Conservation (phyloP, 2,329 filamentous ascomycete genomes). For the Fusarium tupiense region DNA sequence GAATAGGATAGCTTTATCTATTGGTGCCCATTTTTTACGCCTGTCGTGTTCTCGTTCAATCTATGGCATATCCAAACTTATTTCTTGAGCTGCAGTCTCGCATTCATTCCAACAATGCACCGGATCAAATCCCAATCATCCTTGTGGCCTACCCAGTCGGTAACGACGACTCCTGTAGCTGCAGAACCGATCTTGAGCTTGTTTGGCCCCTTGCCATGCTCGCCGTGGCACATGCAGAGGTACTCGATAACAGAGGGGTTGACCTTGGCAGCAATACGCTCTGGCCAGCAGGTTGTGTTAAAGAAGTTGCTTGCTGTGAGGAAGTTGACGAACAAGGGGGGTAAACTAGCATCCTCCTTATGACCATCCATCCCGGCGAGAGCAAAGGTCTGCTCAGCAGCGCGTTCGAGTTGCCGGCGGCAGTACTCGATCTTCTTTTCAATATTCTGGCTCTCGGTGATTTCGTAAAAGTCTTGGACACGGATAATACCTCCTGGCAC, state of each 20-base stretch:
- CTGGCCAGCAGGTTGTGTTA: slow-evolving; percentile 91
- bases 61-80: slow-evolving; percentile 35
- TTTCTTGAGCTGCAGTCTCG: slow-evolving; percentile 64
- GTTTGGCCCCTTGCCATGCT: slow-evolving; percentile 59
- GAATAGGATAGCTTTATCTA: not conserved
- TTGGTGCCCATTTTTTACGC: not conserved
- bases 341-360: slow-evolving; percentile 45
- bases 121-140: slow-evolving; percentile 92
- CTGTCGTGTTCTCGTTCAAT: not conserved
- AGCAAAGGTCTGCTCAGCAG: slow-evolving; percentile 62
- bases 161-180: slow-evolving; percentile 87
- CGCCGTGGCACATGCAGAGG: slow-evolving; percentile 66
- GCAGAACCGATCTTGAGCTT: slow-evolving; percentile 72
- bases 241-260: slow-evolving; percentile 80
- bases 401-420: slow-evolving; percentile 79
- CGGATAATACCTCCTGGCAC: slow-evolving; percentile 78
- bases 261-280: slow-evolving; percentile 85
- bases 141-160: slow-evolving; percentile 88
- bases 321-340: slow-evolving; percentile 89
- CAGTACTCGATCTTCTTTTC: slow-evolving; percentile 81
- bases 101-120: slow-evolving; percentile 92
- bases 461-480: slow-evolving; percentile 95
- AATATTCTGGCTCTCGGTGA: slow-evolving; percentile 79
- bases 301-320: slow-evolving; percentile 94
- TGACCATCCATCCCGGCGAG: slow-evolving; percentile 51